Evolutionary conservation across 2,329 filamentous ascomycete species (phyloP).

Genomic region (Aureobasidium subglaciale): DNA sequence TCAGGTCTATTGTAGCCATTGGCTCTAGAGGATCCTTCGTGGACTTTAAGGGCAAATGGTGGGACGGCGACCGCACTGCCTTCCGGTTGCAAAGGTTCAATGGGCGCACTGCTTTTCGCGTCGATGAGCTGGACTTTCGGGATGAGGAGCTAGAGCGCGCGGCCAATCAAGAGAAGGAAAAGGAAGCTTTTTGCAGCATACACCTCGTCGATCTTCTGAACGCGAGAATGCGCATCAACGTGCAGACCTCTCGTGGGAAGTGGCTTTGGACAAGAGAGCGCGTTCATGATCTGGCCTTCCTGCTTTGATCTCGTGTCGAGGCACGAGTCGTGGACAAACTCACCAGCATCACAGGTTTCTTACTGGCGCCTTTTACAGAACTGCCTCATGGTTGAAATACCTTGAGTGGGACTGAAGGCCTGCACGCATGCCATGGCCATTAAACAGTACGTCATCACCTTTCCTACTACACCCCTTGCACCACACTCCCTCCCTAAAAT

Average conservation of each 20-base stretch:
- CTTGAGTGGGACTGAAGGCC: not conserved
- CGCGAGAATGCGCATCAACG: constrained; percentile 9
- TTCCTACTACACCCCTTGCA: constrained; percentile 16
- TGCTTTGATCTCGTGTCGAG: not conserved
- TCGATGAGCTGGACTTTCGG: not conserved
- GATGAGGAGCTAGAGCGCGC: not conserved
- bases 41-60: constrained; percentile 12
- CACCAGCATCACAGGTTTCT: not conserved
- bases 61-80: constrained; percentile 6
- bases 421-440: not conserved
- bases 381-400: not conserved
- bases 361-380: not conserved
- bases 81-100: constrained; percentile 6
- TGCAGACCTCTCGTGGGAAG: not conserved
- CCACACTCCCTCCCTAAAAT: constrained; percentile 38
- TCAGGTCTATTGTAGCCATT: constrained; percentile 1
- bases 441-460: not conserved
- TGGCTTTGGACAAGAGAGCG: constrained; percentile 12
- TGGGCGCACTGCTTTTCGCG: not conserved
- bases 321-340: not conserved
- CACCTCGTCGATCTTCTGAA: constrained; percentile 4
- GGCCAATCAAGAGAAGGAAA: not conserved
- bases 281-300: constrained; percentile 5
- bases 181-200: constrained; percentile 12
- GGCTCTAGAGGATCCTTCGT: constrained; percentile 10